Conservation (phyloP, 306 rosid genomes). For the Acacia acuminata region DNA sequence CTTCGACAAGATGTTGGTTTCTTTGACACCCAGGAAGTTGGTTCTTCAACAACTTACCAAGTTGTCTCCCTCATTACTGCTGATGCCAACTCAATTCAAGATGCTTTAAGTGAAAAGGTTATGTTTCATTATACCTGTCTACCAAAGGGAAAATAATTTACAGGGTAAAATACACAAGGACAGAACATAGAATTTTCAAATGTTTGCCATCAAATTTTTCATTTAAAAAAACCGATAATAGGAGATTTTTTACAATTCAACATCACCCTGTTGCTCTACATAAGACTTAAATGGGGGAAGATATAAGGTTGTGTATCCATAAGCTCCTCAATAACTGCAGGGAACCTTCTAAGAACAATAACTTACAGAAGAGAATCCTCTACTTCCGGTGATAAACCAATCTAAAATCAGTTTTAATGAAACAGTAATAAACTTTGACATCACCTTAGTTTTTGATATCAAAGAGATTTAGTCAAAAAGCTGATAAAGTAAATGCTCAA, state of each 20-base stretch:
- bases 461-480: not conserved
- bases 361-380: not conserved
- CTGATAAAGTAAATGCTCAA: not conserved
- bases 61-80: conserved; percentile 79
- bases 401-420: not conserved
- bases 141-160: not conserved
- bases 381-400: not conserved
- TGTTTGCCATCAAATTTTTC: not conserved
- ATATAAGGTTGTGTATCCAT: not conserved
- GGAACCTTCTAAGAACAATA: not conserved
- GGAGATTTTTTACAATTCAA: not conserved
- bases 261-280: too few relatives aligned
- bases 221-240: not conserved
- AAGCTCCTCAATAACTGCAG: not conserved
- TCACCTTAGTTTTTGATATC: not conserved
- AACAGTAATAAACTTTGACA: not conserved
- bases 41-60: conserved; percentile 77
- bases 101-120: conserved; percentile 83
- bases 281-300: too few relatives aligned
- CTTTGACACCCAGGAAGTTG: conserved; percentile 70
- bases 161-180: too few relatives aligned
- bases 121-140: conserved; percentile 8
- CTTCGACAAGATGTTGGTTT: conserved; percentile 89
- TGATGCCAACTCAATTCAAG: conserved; percentile 82
- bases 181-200: not conserved